phyloP scores from a whole-genome alignment of 2,329 filamentous ascomycete species.

The Curvularia eragrostidis region DNA sequence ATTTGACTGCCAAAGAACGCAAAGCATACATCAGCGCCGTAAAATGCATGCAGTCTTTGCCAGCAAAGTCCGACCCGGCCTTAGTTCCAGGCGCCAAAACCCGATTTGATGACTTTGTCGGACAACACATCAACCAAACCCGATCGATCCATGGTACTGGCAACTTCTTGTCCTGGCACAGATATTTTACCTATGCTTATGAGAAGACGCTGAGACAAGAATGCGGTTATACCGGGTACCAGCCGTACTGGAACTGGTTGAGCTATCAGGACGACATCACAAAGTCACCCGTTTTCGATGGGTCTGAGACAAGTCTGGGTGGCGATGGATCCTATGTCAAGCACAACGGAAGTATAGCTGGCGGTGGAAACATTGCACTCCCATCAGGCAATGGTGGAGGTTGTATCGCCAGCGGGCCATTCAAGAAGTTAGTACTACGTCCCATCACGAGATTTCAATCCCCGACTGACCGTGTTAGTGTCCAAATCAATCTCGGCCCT shows the following conservation, averaged over 20 bases:
- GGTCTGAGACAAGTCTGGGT: constrained; percentile 46
- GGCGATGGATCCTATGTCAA: constrained; percentile 25
- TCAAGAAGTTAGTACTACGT: constrained; percentile 32
- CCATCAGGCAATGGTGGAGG: constrained; percentile 30
- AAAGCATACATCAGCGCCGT: constrained; percentile 31
- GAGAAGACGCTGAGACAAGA: constrained; percentile 49
- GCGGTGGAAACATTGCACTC: constrained; percentile 17
- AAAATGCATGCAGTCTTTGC: constrained; percentile 25
- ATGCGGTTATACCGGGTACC: constrained; percentile 47
- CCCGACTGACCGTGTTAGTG: constrained; percentile 1
- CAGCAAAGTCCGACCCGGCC: constrained; percentile 19
- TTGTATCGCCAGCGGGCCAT: constrained; percentile 32
- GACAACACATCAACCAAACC: constrained; percentile 31
- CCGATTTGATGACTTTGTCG: constrained; percentile 40
- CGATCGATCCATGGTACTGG: constrained; percentile 27
- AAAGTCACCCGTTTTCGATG: constrained; percentile 34
- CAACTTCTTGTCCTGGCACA: constrained; percentile 45
- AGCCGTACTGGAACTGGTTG: constrained; percentile 60
- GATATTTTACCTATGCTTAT: constrained; percentile 46
- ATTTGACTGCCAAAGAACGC: constrained; percentile 14
- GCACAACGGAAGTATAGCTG: constrained; percentile 23
- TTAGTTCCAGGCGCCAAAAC: constrained; percentile 28
- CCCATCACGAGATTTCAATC: not conserved
- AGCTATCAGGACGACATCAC: constrained; percentile 35
- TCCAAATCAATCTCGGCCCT: constrained; percentile 36